phyloP scores from a whole-genome alignment of 495 filamentous ascomycete genomes.

The Penicillium malachiteum region DNA sequence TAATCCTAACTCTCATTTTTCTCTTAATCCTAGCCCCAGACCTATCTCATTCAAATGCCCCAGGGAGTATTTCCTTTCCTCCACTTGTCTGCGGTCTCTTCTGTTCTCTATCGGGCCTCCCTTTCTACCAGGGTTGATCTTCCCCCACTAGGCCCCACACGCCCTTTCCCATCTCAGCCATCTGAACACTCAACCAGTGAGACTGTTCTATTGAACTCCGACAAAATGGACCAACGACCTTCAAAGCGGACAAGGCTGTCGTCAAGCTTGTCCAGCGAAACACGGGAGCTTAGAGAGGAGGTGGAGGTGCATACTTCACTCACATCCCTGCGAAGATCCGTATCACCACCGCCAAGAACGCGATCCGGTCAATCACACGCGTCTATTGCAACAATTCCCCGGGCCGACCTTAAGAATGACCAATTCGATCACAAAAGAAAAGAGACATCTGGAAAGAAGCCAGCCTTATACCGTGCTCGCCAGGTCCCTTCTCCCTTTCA shows the following conservation, averaged over 20 bases:
- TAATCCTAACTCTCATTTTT: no score
- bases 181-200: background rate
- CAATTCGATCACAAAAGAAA: background rate
- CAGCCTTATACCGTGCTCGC: background rate
- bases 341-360: slow-evolving; percentile 30
- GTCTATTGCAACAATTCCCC: slow-evolving; percentile 3
- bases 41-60: background rate
- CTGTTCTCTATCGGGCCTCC: no score
- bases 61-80: background rate
- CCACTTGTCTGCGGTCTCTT: background rate
- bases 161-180: background rate
- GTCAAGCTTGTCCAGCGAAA: background rate
- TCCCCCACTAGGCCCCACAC: background rate
- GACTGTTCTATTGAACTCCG: background rate
- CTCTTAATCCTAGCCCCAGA: no score
- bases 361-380: slow-evolving; percentile 6
- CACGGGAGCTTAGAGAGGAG: background rate
- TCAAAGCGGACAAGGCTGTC: background rate
- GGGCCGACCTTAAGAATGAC: slow-evolving; percentile 4
- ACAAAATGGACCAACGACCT: background rate
- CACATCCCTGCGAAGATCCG: slow-evolving; percentile 34
- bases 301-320: slow-evolving; percentile 9
- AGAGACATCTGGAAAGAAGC: background rate
- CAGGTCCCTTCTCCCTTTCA: slow-evolving; percentile 64
- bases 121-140: background rate